Evolutionary conservation across 73 alveolate genomes (phyloP), one percentile per base, ranked within the genome.

Genomic region (Paramecium sonneborni): DNA sequence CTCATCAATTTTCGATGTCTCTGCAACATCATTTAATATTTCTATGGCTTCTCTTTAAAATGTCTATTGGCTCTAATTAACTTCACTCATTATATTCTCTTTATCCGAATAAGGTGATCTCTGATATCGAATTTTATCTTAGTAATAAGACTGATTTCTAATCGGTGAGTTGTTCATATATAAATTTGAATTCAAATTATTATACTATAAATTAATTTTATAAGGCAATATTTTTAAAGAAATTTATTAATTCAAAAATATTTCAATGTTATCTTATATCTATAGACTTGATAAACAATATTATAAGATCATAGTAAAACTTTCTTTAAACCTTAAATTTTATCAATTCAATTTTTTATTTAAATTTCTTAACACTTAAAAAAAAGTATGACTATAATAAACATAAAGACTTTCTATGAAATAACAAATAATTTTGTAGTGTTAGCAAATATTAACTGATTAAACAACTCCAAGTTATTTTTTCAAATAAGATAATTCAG

Each of bases 1-100:
- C 28, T 79, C 90, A 39, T 79, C 90, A 23, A 79, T 79, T 46
- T 79, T 79, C 8, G 90, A 38, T 30, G 41, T 79, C 30, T 79
- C 90, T 43, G 69, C 44, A 23, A 44, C 74, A 37, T 79, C 90
- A 79, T 72, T 72, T 30, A 35, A 72, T 72, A 35, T 20, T 35
- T 72, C 86, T 0, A 35, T 35, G 1, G 20, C 55, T 9, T 72
- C 84, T n/a, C 44, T 28, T 23, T 72, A 72, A 8, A 38, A 14
- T 15, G 38, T 72, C 28, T 30, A 72, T 72, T 72, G 57, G 32
- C 86, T 72, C 57, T 72, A 72, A 37, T 72, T 72, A 30, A 72
- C 57, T 35, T 72, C 86, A 72, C 86, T 72, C 57, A 32, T 72
- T 6, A 35, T 72, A 35, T 72, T 72, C 18, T 72, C 86, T 72